A percentile compares a stretch with the other conserved stretches of the same genome.
Conservation (phyloP, 2,329 filamentous ascomycete species). For the Apiospora hydei region DNA sequence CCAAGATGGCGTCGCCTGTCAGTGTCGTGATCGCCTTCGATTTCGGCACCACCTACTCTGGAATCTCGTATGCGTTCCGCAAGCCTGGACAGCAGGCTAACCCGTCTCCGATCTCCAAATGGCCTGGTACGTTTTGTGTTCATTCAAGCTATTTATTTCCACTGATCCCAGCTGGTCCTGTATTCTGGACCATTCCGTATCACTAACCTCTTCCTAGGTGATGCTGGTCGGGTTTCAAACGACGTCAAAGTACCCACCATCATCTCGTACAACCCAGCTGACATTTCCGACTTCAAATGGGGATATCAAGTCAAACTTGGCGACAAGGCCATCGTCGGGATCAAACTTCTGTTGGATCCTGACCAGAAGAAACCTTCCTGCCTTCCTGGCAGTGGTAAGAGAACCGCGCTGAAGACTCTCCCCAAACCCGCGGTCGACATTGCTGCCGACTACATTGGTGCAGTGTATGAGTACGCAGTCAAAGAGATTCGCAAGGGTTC, state of each 20-base stretch:
- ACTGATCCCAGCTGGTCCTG: too few relatives aligned
- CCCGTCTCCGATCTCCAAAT: neutral
- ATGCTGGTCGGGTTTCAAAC: neutral
- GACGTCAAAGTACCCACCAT: slow-evolving; percentile 24
- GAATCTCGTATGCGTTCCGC: slow-evolving; percentile 11
- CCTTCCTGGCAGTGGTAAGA: slow-evolving; percentile 16
- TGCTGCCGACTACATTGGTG: slow-evolving; percentile 23
- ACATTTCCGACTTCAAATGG: too few relatives aligned
- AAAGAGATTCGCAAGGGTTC: neutral
- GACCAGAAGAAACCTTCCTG: slow-evolving; percentile 9
- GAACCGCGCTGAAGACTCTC: neutral
- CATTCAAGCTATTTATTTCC: too few relatives aligned
- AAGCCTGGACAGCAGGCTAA: slow-evolving; percentile 21
- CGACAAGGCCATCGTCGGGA: too few relatives aligned
- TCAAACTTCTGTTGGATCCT: too few relatives aligned
- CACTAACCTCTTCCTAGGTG: neutral
- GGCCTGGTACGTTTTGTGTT: slow-evolving; percentile 22
- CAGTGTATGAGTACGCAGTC: slow-evolving; percentile 22
- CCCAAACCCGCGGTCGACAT: slow-evolving; percentile 23
- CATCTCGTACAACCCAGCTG: slow-evolving; percentile 3
- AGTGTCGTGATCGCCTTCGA: slow-evolving; percentile 19
- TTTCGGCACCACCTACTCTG: slow-evolving; percentile 17
- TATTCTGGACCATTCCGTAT: too few relatives aligned
- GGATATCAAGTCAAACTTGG: too few relatives aligned
- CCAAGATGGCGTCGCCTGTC: neutral